Evolutionary conservation across 179 eudicot genomes (phyloP).

Genomic region (Spergularia azorica): DNA sequence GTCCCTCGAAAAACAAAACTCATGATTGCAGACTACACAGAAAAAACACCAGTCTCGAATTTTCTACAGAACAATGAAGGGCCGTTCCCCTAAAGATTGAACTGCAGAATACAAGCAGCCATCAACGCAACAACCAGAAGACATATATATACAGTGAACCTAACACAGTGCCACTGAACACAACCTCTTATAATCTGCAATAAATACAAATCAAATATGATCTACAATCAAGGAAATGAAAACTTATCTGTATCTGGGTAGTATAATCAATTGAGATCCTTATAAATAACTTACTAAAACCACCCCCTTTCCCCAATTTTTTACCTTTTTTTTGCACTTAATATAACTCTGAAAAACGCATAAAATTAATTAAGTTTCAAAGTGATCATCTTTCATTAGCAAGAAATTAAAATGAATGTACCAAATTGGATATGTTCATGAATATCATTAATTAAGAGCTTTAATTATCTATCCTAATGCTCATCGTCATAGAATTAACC

Average conservation of each 20-base stretch:
- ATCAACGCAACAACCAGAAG: background rate
- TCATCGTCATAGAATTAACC: background rate
- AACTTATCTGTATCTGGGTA: background rate
- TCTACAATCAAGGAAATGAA: background rate
- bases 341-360: background rate
- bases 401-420: background rate
- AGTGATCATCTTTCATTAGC: background rate
- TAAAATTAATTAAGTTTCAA: background rate
- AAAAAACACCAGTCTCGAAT: conserved; percentile 16
- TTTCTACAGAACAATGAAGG: background rate
- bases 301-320: background rate
- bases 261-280: background rate
- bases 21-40: conserved; percentile 46
- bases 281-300: background rate
- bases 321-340: background rate
- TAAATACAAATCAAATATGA: conserved; percentile 1
- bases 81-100: conserved; percentile 1
- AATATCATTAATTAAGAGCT: background rate
- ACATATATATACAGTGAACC: background rate
- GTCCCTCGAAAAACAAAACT: conserved; percentile 91
- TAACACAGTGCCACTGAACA: conserved; percentile 1
- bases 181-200: background rate
- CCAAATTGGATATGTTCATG: background rate
- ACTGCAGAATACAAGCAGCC: background rate
- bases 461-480: background rate